phyloP scores from a whole-genome alignment of 1,284 basidiomycete species.

The Agaricales sp. region DNA sequence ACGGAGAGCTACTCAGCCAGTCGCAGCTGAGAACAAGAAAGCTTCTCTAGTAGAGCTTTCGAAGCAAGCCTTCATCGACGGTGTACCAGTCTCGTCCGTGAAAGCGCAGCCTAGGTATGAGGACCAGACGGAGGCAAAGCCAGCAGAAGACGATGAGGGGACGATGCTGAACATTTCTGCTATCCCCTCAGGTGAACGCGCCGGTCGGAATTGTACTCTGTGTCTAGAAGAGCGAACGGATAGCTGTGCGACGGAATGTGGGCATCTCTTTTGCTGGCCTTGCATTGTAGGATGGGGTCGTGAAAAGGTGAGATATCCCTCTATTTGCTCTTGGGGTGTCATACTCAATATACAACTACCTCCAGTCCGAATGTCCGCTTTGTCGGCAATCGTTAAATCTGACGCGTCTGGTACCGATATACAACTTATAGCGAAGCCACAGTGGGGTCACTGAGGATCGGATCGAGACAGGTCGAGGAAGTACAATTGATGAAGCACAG shows the following conservation, averaged over 20 bases:
- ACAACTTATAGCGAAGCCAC: slow-evolving; percentile 53
- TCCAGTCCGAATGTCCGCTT: slow-evolving; percentile 76
- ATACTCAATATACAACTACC: slow-evolving; percentile 7
- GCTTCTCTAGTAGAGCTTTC: too few relatives aligned
- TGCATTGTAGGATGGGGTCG: slow-evolving; percentile 85
- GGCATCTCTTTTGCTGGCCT: slow-evolving; percentile 90
- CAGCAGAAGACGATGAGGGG: slow-evolving; percentile 58
- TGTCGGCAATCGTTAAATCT: slow-evolving; percentile 75
- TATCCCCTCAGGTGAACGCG: slow-evolving; percentile 42
- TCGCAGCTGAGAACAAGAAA: slow-evolving; percentile 17
- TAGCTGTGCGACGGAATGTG: slow-evolving; percentile 85
- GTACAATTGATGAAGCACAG: neutral
- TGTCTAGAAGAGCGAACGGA: slow-evolving; percentile 78
- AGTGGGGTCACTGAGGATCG: neutral
- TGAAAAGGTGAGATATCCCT: slow-evolving; percentile 63
- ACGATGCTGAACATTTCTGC: slow-evolving; percentile 50
- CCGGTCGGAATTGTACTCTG: slow-evolving; percentile 71
- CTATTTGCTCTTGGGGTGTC: slow-evolving; percentile 1
- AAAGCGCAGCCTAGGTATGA: slow-evolving; percentile 45
- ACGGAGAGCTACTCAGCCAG: slow-evolving; percentile 16
- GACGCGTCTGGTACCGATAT: slow-evolving; percentile 68
- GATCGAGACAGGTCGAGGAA: neutral
- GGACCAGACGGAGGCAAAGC: slow-evolving; percentile 31
- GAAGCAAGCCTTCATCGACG: slow-evolving; percentile 43
- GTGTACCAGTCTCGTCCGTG: slow-evolving; percentile 48